phyloP scores from a whole-genome alignment of 345 rosid species.

The Eucalyptus regnans region DNA sequence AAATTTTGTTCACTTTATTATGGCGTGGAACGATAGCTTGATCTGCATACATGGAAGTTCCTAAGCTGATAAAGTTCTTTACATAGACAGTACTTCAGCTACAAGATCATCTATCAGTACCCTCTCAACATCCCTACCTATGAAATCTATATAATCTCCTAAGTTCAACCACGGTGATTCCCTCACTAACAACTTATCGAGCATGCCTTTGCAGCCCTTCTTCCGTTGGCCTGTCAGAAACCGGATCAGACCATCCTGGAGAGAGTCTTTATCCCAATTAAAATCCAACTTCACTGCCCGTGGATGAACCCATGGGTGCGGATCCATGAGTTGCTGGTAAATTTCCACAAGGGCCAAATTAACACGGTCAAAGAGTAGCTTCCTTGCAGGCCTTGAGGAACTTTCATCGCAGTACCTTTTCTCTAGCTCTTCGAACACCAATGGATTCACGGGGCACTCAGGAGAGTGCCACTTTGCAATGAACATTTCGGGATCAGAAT shows the following conservation, averaged over 20 bases:
- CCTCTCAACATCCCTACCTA: conserved; percentile 70
- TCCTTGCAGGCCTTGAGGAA: conserved; percentile 52
- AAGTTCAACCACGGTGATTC: conserved; percentile 49
- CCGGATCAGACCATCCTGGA: conserved; percentile 28
- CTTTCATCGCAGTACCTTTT: conserved; percentile 26
- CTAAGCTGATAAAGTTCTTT: not conserved
- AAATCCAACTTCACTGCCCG: not conserved
- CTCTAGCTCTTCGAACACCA: conserved; percentile 67
- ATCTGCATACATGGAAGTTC: not conserved
- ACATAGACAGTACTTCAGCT: conserved; percentile 34
- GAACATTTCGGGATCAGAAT: conserved; percentile 26
- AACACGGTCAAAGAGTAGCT: conserved; percentile 54
- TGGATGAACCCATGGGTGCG: conserved; percentile 51
- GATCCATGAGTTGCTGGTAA: conserved; percentile 25
- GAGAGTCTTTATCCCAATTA: conserved; percentile 28
- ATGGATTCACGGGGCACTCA: conserved; percentile 46
- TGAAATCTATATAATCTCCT: conserved; percentile 35
- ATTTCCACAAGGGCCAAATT: conserved; percentile 42
- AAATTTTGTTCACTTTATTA: not conserved
- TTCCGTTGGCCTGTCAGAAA: conserved; percentile 21
- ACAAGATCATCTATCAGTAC: conserved; percentile 53
- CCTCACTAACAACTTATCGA: conserved; percentile 13
- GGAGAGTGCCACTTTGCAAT: conserved; percentile 37
- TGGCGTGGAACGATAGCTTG: not conserved
- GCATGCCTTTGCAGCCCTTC: conserved; percentile 20